phyloP scores from a whole-genome alignment of 306 rosid species.

The Quillaja saponaria region DNA sequence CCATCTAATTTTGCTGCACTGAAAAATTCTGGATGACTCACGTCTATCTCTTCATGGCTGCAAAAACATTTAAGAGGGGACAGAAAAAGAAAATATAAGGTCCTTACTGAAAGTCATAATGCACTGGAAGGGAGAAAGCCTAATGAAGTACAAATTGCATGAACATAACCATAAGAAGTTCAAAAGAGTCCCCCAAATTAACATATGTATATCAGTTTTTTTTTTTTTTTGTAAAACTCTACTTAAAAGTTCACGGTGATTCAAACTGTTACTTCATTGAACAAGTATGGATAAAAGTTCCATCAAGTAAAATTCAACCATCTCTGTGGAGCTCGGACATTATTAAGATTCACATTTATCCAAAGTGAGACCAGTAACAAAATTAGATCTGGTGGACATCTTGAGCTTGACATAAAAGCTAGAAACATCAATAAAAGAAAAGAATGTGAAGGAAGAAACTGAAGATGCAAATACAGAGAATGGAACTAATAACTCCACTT shows the following conservation, averaged over 20 bases:
- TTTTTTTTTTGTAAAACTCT: conserved; percentile 10
- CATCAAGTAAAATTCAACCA: conserved; percentile 8
- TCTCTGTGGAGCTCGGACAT: conserved; percentile 16
- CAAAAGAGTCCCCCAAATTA: conserved; percentile 4
- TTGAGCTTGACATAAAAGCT: conserved; percentile 20
- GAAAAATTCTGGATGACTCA: conserved; percentile 95
- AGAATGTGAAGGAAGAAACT: conserved; percentile 23
- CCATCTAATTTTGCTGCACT: conserved; percentile 77
- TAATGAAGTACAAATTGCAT: conserved; percentile 2
- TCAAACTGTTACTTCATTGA: conserved; percentile 1
- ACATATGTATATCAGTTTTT: conserved; percentile 10
- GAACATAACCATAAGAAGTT: background rate
- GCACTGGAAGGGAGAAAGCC: background rate
- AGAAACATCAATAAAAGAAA: conserved; percentile 12
- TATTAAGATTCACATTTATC: conserved; percentile 5
- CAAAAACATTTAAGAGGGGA: conserved; percentile 36
- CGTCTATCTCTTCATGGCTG: conserved; percentile 98
- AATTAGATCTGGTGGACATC: conserved; percentile 19
- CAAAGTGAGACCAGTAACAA: conserved; percentile 17
- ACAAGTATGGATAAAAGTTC: conserved; percentile 14
- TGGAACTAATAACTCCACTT: conserved; percentile 17
- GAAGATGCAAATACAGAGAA: conserved; percentile 20
- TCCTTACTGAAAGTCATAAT: background rate
- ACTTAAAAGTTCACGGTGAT: conserved; percentile 6
- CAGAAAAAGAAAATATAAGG: conserved; percentile 11